Conservation (phyloP, 495 filamentous ascomycete species). For the Penicillium bialowiezense region DNA sequence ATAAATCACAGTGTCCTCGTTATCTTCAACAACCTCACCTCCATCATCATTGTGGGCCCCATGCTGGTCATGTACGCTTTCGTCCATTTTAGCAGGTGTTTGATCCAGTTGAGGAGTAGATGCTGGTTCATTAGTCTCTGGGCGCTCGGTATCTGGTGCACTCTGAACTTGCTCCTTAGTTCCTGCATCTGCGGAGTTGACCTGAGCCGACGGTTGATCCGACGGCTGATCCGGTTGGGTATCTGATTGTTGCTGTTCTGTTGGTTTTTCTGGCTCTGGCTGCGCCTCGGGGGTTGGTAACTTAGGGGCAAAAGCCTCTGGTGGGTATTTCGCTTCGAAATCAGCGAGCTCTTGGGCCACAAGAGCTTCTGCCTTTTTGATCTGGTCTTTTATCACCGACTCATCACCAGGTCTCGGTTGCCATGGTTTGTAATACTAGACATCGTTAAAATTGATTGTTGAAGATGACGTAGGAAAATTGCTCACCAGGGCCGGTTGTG, state of each 20-base stretch:
- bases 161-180: conserved; percentile 17
- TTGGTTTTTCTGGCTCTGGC: conserved; percentile 1
- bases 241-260: neutral
- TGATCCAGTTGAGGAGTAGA: conserved; percentile 17
- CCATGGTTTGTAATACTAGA: conserved; percentile 88
- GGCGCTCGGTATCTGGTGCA: conserved; percentile 26
- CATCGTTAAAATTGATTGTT: conserved; percentile 5
- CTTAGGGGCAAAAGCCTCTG: conserved; percentile 16
- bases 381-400: conserved; percentile 57
- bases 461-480: neutral
- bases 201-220: conserved; percentile 13
- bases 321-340: conserved; percentile 40
- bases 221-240: conserved; percentile 6
- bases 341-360: conserved; percentile 51
- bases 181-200: conserved; percentile 10
- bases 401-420: conserved; percentile 63
- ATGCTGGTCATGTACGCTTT: conserved; percentile 18
- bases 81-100: conserved; percentile 13
- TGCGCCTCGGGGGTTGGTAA: conserved; percentile 8
- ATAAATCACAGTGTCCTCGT: conserved; percentile 86
- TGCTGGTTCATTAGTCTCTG: conserved; percentile 22
- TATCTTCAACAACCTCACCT: conserved; percentile 71
- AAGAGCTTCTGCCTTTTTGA: conserved; percentile 51
- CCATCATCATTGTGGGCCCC: conserved; percentile 54
- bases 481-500: conserved; percentile 76